These are phyloP conservation scores for Aureobasidium namibiae DNA, from an alignment of 2,329 filamentous ascomycete genomes.

Conservation along the genomic window DNA sequence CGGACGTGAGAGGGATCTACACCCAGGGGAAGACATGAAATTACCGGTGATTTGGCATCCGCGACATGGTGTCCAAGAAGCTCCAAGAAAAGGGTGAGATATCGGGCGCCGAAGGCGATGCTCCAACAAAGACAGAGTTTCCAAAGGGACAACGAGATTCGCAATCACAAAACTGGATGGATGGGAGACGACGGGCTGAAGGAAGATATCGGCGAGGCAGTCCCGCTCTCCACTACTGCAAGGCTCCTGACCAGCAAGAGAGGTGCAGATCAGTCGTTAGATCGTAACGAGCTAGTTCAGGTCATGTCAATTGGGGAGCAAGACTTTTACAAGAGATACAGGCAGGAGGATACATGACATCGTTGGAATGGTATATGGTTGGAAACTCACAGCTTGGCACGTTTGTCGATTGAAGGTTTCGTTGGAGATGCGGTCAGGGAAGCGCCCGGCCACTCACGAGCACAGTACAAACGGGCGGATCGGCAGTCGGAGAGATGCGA, in stretches of 20 bases:
- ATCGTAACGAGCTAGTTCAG: slow-evolving; percentile 1
- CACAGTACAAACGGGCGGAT: not conserved
- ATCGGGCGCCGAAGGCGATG: not conserved
- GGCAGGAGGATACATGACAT: not conserved
- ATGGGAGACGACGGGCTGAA: not conserved
- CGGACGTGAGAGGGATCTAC: not conserved
- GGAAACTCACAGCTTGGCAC: slow-evolving; percentile 7
- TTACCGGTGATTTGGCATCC: slow-evolving; percentile 22
- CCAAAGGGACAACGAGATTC: too few species aligned
- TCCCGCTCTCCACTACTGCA: slow-evolving; percentile 6
- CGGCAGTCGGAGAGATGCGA: not conserved
- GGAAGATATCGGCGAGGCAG: not conserved
- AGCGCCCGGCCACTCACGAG: not conserved
- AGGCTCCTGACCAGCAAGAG: slow-evolving; percentile 9
- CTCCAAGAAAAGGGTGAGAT: not conserved
- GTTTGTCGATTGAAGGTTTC: not conserved
- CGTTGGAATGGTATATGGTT: not conserved
- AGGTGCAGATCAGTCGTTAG: slow-evolving; percentile 9
- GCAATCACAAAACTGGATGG: not conserved
- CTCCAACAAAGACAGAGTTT: not conserved
- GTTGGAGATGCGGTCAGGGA: not conserved
- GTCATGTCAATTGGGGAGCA: not conserved
- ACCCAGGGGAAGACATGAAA: not conserved
- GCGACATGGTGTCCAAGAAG: slow-evolving; percentile 22
- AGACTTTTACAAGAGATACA: not conserved